Conservation (phyloP, 83 land plant species). For the Thuja plicata region DNA sequence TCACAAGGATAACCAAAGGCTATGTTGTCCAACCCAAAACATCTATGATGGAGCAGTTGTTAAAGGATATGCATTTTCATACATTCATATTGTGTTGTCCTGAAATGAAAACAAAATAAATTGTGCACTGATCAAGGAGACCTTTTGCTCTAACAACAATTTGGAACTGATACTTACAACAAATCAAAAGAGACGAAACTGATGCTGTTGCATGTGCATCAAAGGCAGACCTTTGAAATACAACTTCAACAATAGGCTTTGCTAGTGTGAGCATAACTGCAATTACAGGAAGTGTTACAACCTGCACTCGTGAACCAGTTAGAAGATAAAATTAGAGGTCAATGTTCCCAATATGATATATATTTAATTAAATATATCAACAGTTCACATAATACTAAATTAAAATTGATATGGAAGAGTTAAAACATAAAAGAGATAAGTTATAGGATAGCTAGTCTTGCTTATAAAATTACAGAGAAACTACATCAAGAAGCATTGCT, state of each 20-base stretch:
- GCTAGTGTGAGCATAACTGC: slow-evolving; percentile 39
- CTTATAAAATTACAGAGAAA: not conserved
- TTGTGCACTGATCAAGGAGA: not conserved
- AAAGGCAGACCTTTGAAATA: slow-evolving; percentile 52
- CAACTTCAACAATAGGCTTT: slow-evolving; percentile 43
- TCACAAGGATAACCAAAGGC: not conserved
- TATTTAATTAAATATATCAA: not conserved
- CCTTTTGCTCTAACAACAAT: not conserved
- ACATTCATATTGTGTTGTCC: not conserved
- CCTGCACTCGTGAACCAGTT: slow-evolving; percentile 20
- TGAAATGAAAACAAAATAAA: slow-evolving; percentile 3
- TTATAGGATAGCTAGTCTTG: not conserved
- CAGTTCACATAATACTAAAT: not conserved
- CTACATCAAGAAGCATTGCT: not conserved
- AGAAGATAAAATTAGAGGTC: not conserved
- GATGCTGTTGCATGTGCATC: slow-evolving; percentile 37
- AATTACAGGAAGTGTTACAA: slow-evolving; percentile 34
- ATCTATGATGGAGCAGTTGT: not conserved
- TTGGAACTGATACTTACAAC: slow-evolving; percentile 33
- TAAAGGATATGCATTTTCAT: not conserved
- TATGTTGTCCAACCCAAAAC: not conserved
- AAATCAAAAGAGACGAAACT: slow-evolving; percentile 49
- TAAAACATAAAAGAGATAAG: not conserved
- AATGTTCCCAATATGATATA: not conserved
- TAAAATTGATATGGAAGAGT: not conserved